Evolutionary conservation across 495 filamentous ascomycete genomes (phyloP).

Genomic region (Podospora pseudopauciseta): DNA sequence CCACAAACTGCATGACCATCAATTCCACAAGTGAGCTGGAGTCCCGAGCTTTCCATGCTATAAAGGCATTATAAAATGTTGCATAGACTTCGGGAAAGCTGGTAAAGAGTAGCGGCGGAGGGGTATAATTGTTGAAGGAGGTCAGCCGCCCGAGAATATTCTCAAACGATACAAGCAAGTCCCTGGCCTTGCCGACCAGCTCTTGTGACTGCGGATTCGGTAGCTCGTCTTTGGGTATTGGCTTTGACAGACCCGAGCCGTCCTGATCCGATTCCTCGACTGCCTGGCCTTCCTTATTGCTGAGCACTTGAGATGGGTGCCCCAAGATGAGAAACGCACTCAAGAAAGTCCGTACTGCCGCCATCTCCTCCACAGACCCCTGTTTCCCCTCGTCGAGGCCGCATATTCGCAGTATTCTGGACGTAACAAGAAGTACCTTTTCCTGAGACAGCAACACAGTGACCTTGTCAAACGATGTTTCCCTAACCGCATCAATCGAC

Average conservation of each 20-base stretch:
- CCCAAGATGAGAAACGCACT: conserved; percentile 91
- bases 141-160: conserved; percentile 61
- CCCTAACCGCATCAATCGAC: conserved; percentile 67
- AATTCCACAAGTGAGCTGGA: conserved; percentile 84
- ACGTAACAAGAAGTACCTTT: conserved; percentile 64
- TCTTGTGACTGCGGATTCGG: conserved; percentile 64
- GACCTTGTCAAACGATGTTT: conserved; percentile 79
- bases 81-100: conserved; percentile 67
- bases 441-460: conserved; percentile 72
- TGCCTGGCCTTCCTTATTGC: conserved; percentile 68
- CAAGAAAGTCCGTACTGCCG: conserved; percentile 82
- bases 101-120: conserved; percentile 57
- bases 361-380: conserved; percentile 67
- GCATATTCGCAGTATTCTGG: conserved; percentile 70
- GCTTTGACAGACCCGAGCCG: conserved; percentile 40
- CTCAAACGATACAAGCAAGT: conserved; percentile 79
- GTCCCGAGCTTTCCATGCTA: conserved; percentile 92
- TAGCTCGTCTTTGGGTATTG: conserved; percentile 49
- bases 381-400: conserved; percentile 67
- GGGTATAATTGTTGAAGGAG: conserved; percentile 49
- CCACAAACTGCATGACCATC: conserved; percentile 94
- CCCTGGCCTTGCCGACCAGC: conserved; percentile 80
- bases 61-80: conserved; percentile 85
- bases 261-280: conserved; percentile 67
- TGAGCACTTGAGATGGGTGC: conserved; percentile 86